Base-by-base conservation (phyloP, 192 early-diverging fungal species). In the Coemansia pectinata region DNA sequence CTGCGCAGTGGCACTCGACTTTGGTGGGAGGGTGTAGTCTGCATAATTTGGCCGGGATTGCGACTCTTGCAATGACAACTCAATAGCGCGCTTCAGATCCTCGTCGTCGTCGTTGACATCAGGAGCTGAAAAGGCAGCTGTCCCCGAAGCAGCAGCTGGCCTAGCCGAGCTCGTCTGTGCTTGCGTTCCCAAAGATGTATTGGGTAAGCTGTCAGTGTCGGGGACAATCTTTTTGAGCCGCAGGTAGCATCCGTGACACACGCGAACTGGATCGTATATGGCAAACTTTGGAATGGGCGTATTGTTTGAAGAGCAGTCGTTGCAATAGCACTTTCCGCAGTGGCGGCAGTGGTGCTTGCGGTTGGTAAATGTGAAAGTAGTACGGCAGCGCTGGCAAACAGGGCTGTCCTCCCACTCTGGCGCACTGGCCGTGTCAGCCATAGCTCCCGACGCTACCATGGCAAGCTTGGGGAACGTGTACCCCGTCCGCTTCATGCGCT, bases 271-370 rank as follows among this genome's bases (percentile, higher is more conserved):
- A 23, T 96, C 89, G 25, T 88, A 91, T 38, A 97, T 91, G 38
- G 94, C 98, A 57, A 96, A 83, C 52, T 93, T 88, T 15, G 95
- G 93, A 57, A 99, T 81, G 5, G 95, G 74, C 52, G 92, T 82
- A 5, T 73, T 90, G 81, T 96, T 98, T 40, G 93, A 90, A 9
- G 96, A 98, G 77, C 98, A 99, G 58, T 92, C 86, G 21, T 92
- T 87, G 82, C 96, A 98, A 69, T 93, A 98, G 19, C 94, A 95
- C 39, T 90, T 82, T 15, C 98, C 98, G 76, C 98, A 99, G 70
- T 96, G 93, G 74, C 98, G 91, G 71, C 98, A 99, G 81, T 99
- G 98, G 77, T 99, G 98, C 77, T 98, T 98, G 65, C 98, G 88
- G 77, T 96, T 98, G 42, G 96, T 94, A 3, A 95, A 85, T 17